Evolutionary conservation across 148 eudicot genomes (phyloP).

Genomic region (Vaccinium darrowii): DNA sequence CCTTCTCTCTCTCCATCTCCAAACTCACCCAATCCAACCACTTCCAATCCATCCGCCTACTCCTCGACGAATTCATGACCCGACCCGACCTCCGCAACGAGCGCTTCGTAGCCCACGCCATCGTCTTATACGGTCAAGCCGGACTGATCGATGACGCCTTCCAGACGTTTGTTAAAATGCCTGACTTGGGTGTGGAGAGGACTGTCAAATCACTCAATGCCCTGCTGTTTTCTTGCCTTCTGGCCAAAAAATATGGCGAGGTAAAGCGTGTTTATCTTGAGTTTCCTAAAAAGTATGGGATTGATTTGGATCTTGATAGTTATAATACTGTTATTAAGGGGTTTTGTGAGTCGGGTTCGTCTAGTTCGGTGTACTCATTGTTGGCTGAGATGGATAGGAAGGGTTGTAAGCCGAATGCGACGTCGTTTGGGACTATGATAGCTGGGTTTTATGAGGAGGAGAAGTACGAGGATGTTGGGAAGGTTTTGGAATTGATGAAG

Average conservation of each 20-base stretch:
- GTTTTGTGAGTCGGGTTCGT: conserved; percentile 55
- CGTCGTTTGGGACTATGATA: conserved; percentile 52
- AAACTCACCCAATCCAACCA: conserved; percentile 48
- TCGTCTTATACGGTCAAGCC: conserved; percentile 76
- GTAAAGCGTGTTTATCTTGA: conserved; percentile 56
- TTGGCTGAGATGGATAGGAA: conserved; percentile 77
- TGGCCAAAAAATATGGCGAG: conserved; percentile 56
- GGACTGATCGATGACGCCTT: conserved; percentile 56
- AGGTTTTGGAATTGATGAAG: conserved; percentile 52
- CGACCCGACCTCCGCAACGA: conserved; percentile 62
- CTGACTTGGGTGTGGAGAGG: conserved; percentile 46
- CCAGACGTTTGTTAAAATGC: conserved; percentile 60
- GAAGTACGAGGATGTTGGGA: conserved; percentile 76
- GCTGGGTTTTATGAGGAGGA: conserved; percentile 85
- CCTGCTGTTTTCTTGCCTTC: conserved; percentile 56
- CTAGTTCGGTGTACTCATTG: conserved; percentile 58
- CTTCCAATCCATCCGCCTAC: conserved; percentile 49
- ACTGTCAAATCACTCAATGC: conserved; percentile 67
- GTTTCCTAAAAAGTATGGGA: conserved; percentile 53
- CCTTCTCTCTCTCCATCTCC: conserved; percentile 58
- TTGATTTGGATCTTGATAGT: conserved; percentile 56
- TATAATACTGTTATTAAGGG: conserved; percentile 76
- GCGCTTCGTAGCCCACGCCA: conserved; percentile 52
- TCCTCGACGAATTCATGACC: conserved; percentile 52
- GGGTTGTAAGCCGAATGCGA: conserved; percentile 50